phyloP scores from a whole-genome alignment of 805 yeast species.

The Spathaspora gorwiae region DNA sequence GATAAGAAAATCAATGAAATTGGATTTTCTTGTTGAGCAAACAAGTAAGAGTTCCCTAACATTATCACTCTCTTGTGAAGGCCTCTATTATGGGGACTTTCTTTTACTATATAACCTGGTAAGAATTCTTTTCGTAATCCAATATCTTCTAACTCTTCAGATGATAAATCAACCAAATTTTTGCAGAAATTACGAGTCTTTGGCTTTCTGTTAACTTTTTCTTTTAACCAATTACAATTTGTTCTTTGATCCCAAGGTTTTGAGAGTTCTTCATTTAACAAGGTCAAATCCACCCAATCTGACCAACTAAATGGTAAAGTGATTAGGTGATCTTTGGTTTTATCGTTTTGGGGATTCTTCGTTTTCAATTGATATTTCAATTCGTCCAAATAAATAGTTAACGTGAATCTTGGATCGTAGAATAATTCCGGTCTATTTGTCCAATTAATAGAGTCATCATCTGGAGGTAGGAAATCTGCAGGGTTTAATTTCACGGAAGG shows the following conservation, averaged over 20 bases:
- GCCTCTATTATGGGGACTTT: slow-evolving; percentile 23
- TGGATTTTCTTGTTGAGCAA: slow-evolving; percentile 21
- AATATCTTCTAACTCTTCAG: slow-evolving; percentile 15
- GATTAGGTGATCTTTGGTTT: slow-evolving; percentile 19
- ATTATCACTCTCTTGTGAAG: slow-evolving; percentile 30
- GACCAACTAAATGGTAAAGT: slow-evolving; percentile 35
- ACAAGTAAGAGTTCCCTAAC: too few species aligned
- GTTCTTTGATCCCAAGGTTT: slow-evolving; percentile 14
- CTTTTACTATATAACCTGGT: slow-evolving; percentile 36
- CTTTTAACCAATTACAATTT: slow-evolving; percentile 15
- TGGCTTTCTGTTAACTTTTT: slow-evolving; percentile 16
- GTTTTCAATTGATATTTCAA: slow-evolving; percentile 22
- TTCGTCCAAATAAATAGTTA: slow-evolving; percentile 43
- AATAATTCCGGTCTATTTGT: slow-evolving; percentile 15
- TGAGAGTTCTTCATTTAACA: slow-evolving; percentile 24
- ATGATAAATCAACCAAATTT: slow-evolving; percentile 12
- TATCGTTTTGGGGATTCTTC: slow-evolving; percentile 17
- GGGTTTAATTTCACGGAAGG: slow-evolving; percentile 15
- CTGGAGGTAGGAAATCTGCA: slow-evolving; percentile 13
- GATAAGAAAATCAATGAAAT: slow-evolving; percentile 25
- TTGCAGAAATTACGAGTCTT: slow-evolving; percentile 17
- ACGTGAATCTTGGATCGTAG: slow-evolving; percentile 56
- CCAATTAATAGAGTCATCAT: slow-evolving; percentile 13
- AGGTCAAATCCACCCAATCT: slow-evolving; percentile 41
- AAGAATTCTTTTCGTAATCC: slow-evolving; percentile 21